These are phyloP conservation scores for Wickerhamiella lipophila DNA, from an alignment of 805 yeast species.

Conservation along the genomic window DNA sequence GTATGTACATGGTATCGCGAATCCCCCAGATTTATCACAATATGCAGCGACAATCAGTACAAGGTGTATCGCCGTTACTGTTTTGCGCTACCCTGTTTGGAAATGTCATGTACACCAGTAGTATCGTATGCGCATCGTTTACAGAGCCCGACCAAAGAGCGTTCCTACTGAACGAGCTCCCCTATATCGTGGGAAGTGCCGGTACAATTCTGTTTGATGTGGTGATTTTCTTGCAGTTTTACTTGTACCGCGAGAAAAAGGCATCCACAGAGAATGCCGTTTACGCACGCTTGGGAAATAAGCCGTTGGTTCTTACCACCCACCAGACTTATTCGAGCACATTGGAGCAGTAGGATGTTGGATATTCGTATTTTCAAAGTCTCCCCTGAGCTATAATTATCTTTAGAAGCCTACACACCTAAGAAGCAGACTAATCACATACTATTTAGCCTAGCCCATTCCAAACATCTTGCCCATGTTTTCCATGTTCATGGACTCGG, in stretches of 20 bases:
- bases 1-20: conserved; percentile 62
- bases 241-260: conserved; percentile 8
- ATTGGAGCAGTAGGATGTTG: too few species aligned
- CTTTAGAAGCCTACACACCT: too few species aligned
- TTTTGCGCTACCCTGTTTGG: conserved; percentile 71
- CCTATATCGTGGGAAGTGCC: conserved; percentile 71
- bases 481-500: conserved; percentile 23
- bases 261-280: neutral
- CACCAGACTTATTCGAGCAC: conserved; percentile 3
- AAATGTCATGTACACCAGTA: conserved; percentile 60
- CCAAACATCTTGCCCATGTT: conserved; percentile 10
- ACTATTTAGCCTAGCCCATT: neutral
- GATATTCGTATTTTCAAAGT: too few species aligned
- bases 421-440: neutral
- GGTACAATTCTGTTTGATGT: conserved; percentile 76
- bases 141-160: conserved; percentile 33
- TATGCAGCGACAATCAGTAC: conserved; percentile 64
- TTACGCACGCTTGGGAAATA: neutral
- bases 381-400: too few species aligned
- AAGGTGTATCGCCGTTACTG: conserved; percentile 69
- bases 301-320: neutral
- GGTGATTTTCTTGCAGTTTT: conserved; percentile 30
- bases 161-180: conserved; percentile 58
- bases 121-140: conserved; percentile 45
- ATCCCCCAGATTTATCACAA: conserved; percentile 77